phyloP scores from a whole-genome alignment of 2,329 filamentous ascomycete genomes.

The Colletotrichum chlorophyti region DNA sequence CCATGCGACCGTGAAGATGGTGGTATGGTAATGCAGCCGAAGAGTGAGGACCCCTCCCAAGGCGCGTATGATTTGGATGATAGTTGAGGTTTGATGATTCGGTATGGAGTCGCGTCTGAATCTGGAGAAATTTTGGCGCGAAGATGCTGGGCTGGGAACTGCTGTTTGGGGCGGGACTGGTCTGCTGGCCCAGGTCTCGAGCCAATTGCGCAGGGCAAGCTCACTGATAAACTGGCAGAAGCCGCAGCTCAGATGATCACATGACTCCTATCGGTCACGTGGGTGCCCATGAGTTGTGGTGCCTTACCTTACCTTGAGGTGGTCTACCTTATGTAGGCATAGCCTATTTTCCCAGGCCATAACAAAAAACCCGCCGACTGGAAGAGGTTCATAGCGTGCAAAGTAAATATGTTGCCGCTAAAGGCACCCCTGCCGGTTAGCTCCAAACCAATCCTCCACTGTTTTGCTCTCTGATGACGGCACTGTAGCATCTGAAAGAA shows the following conservation, averaged over 20 bases:
- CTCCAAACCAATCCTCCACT: not conserved
- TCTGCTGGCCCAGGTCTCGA: not conserved
- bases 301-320: too few relatives aligned
- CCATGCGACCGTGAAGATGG: slow-evolving; percentile 14
- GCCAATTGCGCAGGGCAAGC: not conserved
- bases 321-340: too few relatives aligned
- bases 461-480: slow-evolving; percentile 14
- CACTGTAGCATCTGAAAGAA: slow-evolving; percentile 12
- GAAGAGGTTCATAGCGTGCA: too few relatives aligned
- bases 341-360: too few relatives aligned
- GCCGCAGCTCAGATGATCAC: not conserved
- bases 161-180: not conserved
- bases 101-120: slow-evolving; percentile 35
- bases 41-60: slow-evolving; percentile 11
- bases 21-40: slow-evolving; percentile 17
- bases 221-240: not conserved
- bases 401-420: too few relatives aligned
- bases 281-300: too few relatives aligned
- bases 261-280: not conserved
- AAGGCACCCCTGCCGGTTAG: not conserved
- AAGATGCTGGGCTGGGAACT: slow-evolving; percentile 28
- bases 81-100: slow-evolving; percentile 17
- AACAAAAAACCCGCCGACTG: too few relatives aligned
- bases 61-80: slow-evolving; percentile 24
- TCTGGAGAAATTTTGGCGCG: slow-evolving; percentile 48